Base-by-base conservation (phyloP, 2,329 filamentous ascomycete genomes). In the Fusarium sp. region DNA sequence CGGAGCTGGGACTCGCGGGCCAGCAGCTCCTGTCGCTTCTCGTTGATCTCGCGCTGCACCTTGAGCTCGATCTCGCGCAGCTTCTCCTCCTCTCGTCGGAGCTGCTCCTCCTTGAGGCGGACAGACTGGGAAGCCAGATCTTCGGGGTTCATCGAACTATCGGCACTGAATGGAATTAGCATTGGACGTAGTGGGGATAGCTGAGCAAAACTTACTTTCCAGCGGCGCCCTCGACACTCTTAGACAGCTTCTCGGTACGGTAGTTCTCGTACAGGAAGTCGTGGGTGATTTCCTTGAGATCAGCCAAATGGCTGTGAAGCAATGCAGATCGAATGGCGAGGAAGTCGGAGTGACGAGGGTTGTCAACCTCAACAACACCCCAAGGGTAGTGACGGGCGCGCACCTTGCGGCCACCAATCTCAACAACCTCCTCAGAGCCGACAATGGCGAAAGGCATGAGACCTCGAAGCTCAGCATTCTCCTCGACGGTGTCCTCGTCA, bases 231-330 rank as follows among this genome's bases (percentile, higher is more conserved):
- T 98, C 95, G 76, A 99, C 96, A 81, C 94, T 98, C 94, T 98
- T 99, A 87, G 94, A 97, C 77, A 99, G 93, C 88, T 98, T 98
- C 93, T 99, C 96, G 79, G 96, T 99, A 94, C 96, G 94, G 89
- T 99, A 99, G 86, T 99, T 99, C 83, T 99, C 96, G 86, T 99
- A 99, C 72, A 99, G 87, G 91, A 99, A 99, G 84, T 99, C 96
- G 83, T 99, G 96, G 55, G 96, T 99, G 80, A 99, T 99, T 84
- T 99, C 96, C 91, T 99, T 99, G 78, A 99, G 86, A 82, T 99
- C 96, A 67, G 96, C 96, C 80, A 99, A 86, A 87, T 99, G 96
- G 84, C 94, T 98, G 88, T 99, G 96, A 68, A 99, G 89, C 61
- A 99, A 91, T 60, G 96, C 96, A 65, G 95, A 98, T 81, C 96